A percentile compares a stretch with the other conserved stretches of the same genome.
Evolutionary conservation across 108 stramenopile species (phyloP).

Genomic region (Discostella stelligeroides): DNA sequence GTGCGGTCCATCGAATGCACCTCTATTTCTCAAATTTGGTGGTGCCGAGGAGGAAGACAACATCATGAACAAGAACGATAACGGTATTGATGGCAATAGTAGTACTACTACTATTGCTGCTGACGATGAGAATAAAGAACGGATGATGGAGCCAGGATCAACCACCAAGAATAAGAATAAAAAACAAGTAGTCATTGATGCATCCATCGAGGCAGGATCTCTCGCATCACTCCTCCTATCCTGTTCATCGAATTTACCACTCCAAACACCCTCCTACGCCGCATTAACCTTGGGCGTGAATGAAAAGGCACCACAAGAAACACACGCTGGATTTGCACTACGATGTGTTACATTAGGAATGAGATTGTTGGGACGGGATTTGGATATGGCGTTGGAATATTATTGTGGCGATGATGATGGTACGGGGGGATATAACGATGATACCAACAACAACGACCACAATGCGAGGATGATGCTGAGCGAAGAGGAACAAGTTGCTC

Average conservation of each 20-base stretch:
- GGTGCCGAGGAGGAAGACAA: background rate
- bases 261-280: conserved; percentile 80
- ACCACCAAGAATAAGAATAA: conserved; percentile 26
- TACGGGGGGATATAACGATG: background rate
- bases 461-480: background rate
- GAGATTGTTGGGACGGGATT: conserved; percentile 56
- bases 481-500: conserved; percentile 15
- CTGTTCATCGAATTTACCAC: conserved; percentile 68
- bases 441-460: background rate
- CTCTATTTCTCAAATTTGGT: conserved; percentile 57
- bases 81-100: conserved; percentile 1
- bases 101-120: too few species aligned
- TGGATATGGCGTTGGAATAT: conserved; percentile 58
- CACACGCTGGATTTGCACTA: conserved; percentile 59
- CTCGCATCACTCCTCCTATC: conserved; percentile 55
- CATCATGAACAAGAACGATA: conserved; percentile 6
- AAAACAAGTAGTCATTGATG: conserved; percentile 30
- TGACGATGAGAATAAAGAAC: conserved; percentile 13
- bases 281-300: conserved; percentile 79
- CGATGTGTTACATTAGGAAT: conserved; percentile 65
- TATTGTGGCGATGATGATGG: background rate
- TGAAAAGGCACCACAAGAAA: conserved; percentile 40
- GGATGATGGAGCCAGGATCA: too few species aligned
- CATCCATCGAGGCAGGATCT: conserved; percentile 52
- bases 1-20: conserved; percentile 56